Base-by-base conservation (phyloP, 805 yeast species). In the Blastobotrys mokoenaii region DNA sequence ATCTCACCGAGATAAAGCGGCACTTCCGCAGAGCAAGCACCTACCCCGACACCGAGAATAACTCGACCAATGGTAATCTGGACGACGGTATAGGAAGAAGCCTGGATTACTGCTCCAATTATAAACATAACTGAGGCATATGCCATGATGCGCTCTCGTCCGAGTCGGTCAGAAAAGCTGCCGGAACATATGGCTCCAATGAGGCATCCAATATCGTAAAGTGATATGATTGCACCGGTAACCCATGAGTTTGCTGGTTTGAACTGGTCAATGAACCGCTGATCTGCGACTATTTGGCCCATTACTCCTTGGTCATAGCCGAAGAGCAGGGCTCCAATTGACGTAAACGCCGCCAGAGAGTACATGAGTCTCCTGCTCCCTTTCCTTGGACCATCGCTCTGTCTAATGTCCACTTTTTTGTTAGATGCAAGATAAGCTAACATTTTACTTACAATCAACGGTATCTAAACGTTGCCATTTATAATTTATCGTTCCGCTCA, bases 31-130 rank as follows among this genome's bases (percentile, higher is more conserved):
- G 88, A 79, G 37, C 83, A 72, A 50, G 78, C 78, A 55, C 95
- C 95, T 48, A 84, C 86, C 49, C 84, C 84, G 12, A 82, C 55
- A 48, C 95, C 95, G 18, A 84, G 78, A 49, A 84, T 66, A 25
- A 75, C 74, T 60, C 90, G 70, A 10, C 90, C 90, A n/a, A 75
- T 77, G 51, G 80, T 74, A 79, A 62, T 10, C 70, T 63, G 49
- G 94, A 96, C 86, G 48, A 87, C 81, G 3, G 80, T 70, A 45
- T 77, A 76, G 7, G 97, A 79, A 27, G 82, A 84, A 47, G 93
- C 77, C 68, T 90, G 98, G 48, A 90, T 68, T 39, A 76, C 75
- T 15, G 95, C 86, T 48, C 98, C 98, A 33, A 84, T 69, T 20
- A 90, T 70, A 60, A 93, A 90, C 57, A 90, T 67, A 2, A 84